phyloP scores from a whole-genome alignment of 768 basidiomycete genomes.

The Fistulinella prunicolor region DNA sequence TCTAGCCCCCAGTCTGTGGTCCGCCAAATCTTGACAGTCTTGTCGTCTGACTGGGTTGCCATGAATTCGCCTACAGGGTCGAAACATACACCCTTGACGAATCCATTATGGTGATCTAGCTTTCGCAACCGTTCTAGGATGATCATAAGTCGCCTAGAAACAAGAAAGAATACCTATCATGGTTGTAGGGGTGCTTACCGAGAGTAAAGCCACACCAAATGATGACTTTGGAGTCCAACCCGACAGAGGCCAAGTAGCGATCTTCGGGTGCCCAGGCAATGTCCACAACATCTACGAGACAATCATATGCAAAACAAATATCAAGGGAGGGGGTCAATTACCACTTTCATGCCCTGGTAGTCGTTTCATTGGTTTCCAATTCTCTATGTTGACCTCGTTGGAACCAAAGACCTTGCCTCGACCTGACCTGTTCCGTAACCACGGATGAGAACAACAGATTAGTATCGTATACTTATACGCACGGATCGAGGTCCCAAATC shows the following conservation, averaged over 20 bases:
- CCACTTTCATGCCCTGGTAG: constrained; percentile 95
- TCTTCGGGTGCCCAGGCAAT: constrained; percentile 95
- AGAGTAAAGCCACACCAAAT: constrained; percentile 94
- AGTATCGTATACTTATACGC: constrained; percentile 30
- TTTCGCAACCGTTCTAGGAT: constrained; percentile 72
- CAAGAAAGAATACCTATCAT: background rate
- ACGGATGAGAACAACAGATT: constrained; percentile 3
- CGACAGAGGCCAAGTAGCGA: constrained; percentile 89
- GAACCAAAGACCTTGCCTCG: constrained; percentile 91
- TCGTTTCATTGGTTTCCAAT: constrained; percentile 92
- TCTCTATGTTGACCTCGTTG: constrained; percentile 94
- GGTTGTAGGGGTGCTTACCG: constrained; percentile 45
- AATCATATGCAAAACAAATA: constrained; percentile 5
- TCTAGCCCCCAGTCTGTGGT: constrained; percentile 90
- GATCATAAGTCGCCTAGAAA: background rate
- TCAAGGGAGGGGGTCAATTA: constrained; percentile 33
- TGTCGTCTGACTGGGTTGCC: constrained; percentile 97
- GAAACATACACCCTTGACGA: constrained; percentile 99
- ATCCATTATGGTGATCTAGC: constrained; percentile 88
- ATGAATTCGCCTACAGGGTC: constrained; percentile 97
- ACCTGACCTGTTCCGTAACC: constrained; percentile 51
- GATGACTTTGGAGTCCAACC: constrained; percentile 85
- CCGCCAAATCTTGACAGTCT: constrained; percentile 95
- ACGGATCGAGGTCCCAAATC: constrained; percentile 98
- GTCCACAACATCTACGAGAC: constrained; percentile 79